Base-by-base conservation (phyloP, 257 asterid genomes). In the Haberlea rhodopensis region DNA sequence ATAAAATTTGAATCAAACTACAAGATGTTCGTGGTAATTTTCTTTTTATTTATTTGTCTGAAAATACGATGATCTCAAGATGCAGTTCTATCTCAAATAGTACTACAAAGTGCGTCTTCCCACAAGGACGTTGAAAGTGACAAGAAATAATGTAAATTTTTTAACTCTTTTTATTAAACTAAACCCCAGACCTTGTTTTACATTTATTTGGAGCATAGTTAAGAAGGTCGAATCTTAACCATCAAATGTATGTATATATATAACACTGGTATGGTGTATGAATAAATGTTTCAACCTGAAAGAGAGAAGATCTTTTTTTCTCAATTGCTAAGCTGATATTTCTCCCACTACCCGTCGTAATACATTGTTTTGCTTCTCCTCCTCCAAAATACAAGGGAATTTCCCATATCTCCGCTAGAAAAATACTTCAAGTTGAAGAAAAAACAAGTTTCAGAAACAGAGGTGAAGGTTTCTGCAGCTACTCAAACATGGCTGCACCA, bases 401-500 rank as follows among this genome's bases (percentile, higher is more conserved):
- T 43, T 11, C 4, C 21, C 16, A 28, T 27, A 21, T 2, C 24
- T 28, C 26, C 20, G 45, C 43, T 29, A 5, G 46, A 57, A 18
- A 6, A 28, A 11, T 19, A 32, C 40, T 32, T 7, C 20, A 40
- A n/a, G 26, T 45, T 6, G 22, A 16, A 9, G 48, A 53, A 32
- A 19, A 18, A 5, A 10, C 26, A 24, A 18, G 26, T 23, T 7
- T 23, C 11, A 54, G 46, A 28, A 27, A 24, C n/a, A 45, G 20
- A 59, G 28, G 23, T 6, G 25, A 9, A 59, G 27, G 48, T 64
- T 71, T 60, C 10, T 61, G 40, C 64, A 26, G 40, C 45, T 21
- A 32, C 32, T 4, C 15, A 29, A 43, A 43, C 53, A 87, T 87
- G 94, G 76, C 74, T 61, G 84, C 95, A 56, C 85, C 80, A 15